Conservation (phyloP, 2,329 filamentous ascomycete species). For the Colletotrichum eremochloae region DNA sequence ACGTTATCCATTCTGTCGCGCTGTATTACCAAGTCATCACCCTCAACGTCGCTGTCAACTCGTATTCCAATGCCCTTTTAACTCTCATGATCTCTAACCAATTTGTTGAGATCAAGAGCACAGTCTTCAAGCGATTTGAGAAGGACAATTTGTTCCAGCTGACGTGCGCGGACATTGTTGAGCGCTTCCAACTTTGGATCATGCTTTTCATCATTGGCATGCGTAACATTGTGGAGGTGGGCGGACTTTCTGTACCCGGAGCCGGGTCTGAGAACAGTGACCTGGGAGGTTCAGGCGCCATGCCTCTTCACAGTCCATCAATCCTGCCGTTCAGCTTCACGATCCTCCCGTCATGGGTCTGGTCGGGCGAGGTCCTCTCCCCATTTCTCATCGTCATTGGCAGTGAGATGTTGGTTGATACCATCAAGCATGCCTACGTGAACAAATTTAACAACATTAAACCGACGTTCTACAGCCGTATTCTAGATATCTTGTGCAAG, state of each 20-base stretch:
- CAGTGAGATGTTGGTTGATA: constrained; percentile 96
- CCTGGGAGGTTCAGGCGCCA: constrained; percentile 66
- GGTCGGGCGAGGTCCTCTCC: constrained; percentile 86
- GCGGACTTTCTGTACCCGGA: constrained; percentile 78
- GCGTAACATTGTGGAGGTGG: constrained; percentile 95
- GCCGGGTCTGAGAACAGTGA: constrained; percentile 64
- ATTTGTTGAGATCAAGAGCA: constrained; percentile 98
- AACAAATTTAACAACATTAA: constrained; percentile 99
- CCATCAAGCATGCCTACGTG: constrained; percentile 97
- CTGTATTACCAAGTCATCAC: constrained; percentile 98
- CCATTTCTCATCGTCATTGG: constrained; percentile 95
- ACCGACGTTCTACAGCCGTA: constrained; percentile 88
- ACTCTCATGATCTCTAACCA: constrained; percentile 96
- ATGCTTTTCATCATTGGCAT: constrained; percentile 97
- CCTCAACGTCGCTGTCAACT: constrained; percentile 97
- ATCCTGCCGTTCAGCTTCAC: constrained; percentile 94
- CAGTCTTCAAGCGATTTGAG: constrained; percentile 98
- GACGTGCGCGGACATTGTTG: constrained; percentile 95
- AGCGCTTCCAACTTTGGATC: constrained; percentile 96
- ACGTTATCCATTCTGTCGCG: constrained; percentile 86
- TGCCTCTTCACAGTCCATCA: constrained; percentile 75
- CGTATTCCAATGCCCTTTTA: constrained; percentile 94
- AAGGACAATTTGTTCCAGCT: constrained; percentile 98
- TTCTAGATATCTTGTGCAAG: constrained; percentile 93
- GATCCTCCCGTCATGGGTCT: constrained; percentile 82